Percentiles rank a stretch among this genome's conserved stretches.
phyloP scores from a whole-genome alignment of 805 yeast species.

The Jamesozyma jinghongensis region DNA sequence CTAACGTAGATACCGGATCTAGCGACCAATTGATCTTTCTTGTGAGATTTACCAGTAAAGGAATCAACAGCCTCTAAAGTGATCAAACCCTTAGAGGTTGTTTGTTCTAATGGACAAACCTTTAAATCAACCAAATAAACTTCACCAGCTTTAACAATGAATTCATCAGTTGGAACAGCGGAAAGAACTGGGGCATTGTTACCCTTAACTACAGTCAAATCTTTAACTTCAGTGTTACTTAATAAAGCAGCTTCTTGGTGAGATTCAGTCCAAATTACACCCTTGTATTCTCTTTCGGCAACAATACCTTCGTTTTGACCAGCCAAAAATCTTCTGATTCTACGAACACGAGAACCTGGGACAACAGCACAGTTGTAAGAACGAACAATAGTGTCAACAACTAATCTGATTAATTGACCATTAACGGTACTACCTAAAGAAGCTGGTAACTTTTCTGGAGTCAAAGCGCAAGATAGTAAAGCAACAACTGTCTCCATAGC shows the following conservation, averaged over 20 bases:
- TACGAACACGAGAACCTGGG: conserved; percentile 88
- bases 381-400: conserved; percentile 83
- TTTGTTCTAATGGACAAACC: conserved; percentile 57
- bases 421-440: conserved; percentile 43
- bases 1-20: conserved; percentile 71
- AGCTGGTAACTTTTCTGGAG: conserved; percentile 69
- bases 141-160: conserved; percentile 69
- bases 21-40: conserved; percentile 41
- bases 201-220: conserved; percentile 34
- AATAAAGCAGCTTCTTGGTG: conserved; percentile 62
- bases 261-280: conserved; percentile 79
- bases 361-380: conserved; percentile 75
- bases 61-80: conserved; percentile 61
- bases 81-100: conserved; percentile 53
- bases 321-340: conserved; percentile 85
- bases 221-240: conserved; percentile 25
- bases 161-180: conserved; percentile 73
- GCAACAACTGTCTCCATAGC: conserved; percentile 82
- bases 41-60: conserved; percentile 52
- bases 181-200: conserved; percentile 32
- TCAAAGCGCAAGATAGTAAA: conserved; percentile 59
- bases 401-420: conserved; percentile 58
- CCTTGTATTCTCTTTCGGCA: conserved; percentile 87
- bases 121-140: conserved; percentile 76
- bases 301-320: conserved; percentile 93